A percentile compares a stretch with the other conserved stretches of the same genome.
These are phyloP conservation scores for Sorghum bicolor DNA, from an alignment of 176 grass and related monocot genomes.

Conservation along the genomic window DNA sequence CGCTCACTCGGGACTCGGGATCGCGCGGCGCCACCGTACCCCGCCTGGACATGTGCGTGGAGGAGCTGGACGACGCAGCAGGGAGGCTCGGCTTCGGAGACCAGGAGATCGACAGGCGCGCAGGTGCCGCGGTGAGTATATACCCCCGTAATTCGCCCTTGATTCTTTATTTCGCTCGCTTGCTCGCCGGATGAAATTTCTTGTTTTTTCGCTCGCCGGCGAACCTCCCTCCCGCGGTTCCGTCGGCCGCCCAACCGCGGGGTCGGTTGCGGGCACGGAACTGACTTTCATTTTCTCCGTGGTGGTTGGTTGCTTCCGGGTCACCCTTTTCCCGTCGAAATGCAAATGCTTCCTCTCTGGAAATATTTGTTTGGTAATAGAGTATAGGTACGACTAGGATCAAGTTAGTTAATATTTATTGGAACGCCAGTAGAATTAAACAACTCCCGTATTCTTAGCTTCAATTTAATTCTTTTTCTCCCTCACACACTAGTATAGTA, in stretches of 20 bases:
- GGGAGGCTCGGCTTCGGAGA: constrained; percentile 46
- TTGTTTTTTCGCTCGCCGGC: neutral
- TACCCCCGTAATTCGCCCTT: neutral
- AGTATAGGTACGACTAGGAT: neutral
- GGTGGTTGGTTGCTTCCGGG: constrained; percentile 30
- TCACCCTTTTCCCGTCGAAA: constrained; percentile 6
- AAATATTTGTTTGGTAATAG: neutral
- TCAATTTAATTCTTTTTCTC: neutral
- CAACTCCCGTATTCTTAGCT: neutral
- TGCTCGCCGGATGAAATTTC: neutral
- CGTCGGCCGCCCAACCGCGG: neutral
- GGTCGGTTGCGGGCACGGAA: neutral
- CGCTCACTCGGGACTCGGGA: neutral
- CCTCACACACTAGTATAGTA: neutral
- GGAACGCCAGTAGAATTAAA: constrained; percentile 25
- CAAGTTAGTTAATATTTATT: constrained; percentile 23
- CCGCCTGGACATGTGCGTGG: constrained; percentile 63
- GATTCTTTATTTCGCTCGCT: neutral
- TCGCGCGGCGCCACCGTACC: neutral
- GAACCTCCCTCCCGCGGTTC: neutral
- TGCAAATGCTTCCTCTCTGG: neutral
- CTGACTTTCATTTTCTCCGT: neutral
- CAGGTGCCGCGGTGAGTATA: constrained; percentile 39
- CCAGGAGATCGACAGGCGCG: constrained; percentile 37
- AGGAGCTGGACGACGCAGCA: constrained; percentile 56